Percentiles rank a stretch among this genome's conserved stretches.
These are phyloP conservation scores for Chytriomyces sp. DNA, from an alignment of 192 early-diverging fungal species.

Conservation along the genomic window DNA sequence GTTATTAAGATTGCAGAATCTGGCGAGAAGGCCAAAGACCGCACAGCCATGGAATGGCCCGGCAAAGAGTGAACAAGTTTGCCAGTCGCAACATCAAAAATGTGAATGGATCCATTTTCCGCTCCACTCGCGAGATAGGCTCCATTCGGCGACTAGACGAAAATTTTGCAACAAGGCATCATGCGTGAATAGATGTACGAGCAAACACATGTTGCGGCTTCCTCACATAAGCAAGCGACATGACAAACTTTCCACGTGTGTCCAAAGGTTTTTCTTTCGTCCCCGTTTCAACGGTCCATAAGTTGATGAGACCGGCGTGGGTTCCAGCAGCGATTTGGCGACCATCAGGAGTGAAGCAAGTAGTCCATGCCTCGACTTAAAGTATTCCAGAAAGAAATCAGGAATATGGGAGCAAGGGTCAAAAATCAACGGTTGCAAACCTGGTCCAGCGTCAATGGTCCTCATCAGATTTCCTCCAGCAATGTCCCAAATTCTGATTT, in stretches of 20 bases:
- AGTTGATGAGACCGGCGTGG: slow-evolving; percentile 72
- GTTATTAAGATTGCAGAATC: slow-evolving; percentile 72
- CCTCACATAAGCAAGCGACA: slow-evolving; percentile 78
- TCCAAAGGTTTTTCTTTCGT: slow-evolving; percentile 69
- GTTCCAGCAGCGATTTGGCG: slow-evolving; percentile 73
- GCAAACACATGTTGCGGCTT: background rate
- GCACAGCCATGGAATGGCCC: slow-evolving; percentile 78
- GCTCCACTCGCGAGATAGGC: slow-evolving; percentile 75
- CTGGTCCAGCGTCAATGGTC: slow-evolving; percentile 69
- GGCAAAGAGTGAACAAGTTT: slow-evolving; percentile 68
- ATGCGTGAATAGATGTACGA: background rate
- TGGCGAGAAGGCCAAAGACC: slow-evolving; percentile 75
- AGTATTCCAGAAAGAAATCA: background rate
- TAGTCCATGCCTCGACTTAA: slow-evolving; percentile 77
- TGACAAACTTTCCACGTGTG: slow-evolving; percentile 77
- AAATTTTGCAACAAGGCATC: background rate
- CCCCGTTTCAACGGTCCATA: slow-evolving; percentile 72
- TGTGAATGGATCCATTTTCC: slow-evolving; percentile 72
- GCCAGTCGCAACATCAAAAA: slow-evolving; percentile 74
- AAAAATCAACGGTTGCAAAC: slow-evolving; percentile 35
- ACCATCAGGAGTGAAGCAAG: slow-evolving; percentile 74
- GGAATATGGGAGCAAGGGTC: background rate
- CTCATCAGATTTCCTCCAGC: slow-evolving; percentile 54
- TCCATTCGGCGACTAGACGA: slow-evolving; percentile 81
- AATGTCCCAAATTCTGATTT: slow-evolving; percentile 81